Conservation (phyloP, 148 eudicot genomes). For the Rhododendron ovatum region DNA sequence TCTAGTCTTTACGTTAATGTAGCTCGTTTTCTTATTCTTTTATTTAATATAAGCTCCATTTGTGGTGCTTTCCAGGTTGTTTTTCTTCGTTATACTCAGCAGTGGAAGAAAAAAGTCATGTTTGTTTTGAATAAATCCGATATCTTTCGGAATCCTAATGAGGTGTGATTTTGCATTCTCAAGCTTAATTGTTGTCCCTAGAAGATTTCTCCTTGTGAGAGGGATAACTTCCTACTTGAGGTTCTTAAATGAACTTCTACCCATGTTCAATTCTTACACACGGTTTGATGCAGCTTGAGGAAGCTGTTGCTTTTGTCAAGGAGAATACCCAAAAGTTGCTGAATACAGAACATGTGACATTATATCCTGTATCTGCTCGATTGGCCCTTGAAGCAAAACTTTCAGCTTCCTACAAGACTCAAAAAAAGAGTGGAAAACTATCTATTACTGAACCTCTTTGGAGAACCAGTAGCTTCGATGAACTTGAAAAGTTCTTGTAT, state of each 20-base stretch:
- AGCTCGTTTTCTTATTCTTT: background rate
- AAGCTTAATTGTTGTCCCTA: background rate
- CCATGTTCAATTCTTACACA: background rate
- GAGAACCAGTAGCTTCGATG: slow-evolving; percentile 44
- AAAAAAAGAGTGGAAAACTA: slow-evolving; percentile 21
- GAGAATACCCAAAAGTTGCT: slow-evolving; percentile 70
- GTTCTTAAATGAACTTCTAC: background rate
- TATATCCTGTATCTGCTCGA: slow-evolving; percentile 91
- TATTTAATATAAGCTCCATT: slow-evolving; percentile 11
- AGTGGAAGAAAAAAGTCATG: slow-evolving; percentile 90
- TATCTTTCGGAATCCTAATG: slow-evolving; percentile 50
- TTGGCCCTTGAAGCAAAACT: slow-evolving; percentile 81
- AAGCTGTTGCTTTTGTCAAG: slow-evolving; percentile 73
- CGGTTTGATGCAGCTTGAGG: slow-evolving; percentile 66
- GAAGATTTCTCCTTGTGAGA: background rate
- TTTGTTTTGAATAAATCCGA: slow-evolving; percentile 93
- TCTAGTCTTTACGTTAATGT: background rate
- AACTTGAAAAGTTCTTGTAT: slow-evolving; percentile 69
- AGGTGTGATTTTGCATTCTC: slow-evolving; percentile 39
- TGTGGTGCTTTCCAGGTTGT: slow-evolving; percentile 59
- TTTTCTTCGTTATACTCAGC: slow-evolving; percentile 90
- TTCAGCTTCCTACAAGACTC: slow-evolving; percentile 28
- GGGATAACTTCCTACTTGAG: background rate
- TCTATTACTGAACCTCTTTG: slow-evolving; percentile 21
- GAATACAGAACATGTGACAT: slow-evolving; percentile 55